Evolutionary conservation across 805 yeast species (phyloP).

Genomic region (Vanderwaltozyma tropicalis): DNA sequence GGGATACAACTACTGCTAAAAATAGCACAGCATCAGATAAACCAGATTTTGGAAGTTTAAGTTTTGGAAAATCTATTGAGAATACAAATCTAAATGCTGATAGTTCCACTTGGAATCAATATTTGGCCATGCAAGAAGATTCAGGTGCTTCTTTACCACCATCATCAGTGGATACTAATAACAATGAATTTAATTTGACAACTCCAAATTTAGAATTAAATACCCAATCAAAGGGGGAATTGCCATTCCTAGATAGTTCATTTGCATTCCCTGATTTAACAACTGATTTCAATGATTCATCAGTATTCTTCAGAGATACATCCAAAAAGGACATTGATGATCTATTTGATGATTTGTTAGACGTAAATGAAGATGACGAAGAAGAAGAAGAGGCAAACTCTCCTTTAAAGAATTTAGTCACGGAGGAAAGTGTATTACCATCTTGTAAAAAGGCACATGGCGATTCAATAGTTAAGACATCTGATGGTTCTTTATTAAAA

Average conservation of each 20-base stretch:
- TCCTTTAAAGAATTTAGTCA: not conserved
- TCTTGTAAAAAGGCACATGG: not conserved
- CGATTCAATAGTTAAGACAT: not conserved
- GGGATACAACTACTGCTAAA: no score
- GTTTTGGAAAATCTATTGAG: not conserved
- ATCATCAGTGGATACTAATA: not conserved
- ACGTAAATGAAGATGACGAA: constrained; percentile 1
- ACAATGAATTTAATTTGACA: not conserved
- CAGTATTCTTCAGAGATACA: constrained; percentile 8
- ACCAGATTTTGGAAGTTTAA: constrained; percentile 1
- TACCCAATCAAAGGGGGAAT: not conserved
- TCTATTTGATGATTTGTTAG: not conserved
- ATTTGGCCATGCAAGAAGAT: not conserved
- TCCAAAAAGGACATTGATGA: not conserved
- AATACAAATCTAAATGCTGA: not conserved
- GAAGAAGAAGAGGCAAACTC: not conserved
- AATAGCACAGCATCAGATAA: no score
- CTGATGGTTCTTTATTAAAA: constrained; percentile 13
- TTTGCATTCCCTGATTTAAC: constrained; percentile 16
- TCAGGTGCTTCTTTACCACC: not conserved
- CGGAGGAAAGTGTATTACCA: constrained; percentile 1
- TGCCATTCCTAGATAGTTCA: constrained; percentile 15
- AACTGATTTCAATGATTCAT: constrained; percentile 3
- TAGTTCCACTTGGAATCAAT: not conserved
- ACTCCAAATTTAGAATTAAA: not conserved